Evolutionary conservation across 2,329 filamentous ascomycete species (phyloP).

Genomic region (Verruconis gallopava): DNA sequence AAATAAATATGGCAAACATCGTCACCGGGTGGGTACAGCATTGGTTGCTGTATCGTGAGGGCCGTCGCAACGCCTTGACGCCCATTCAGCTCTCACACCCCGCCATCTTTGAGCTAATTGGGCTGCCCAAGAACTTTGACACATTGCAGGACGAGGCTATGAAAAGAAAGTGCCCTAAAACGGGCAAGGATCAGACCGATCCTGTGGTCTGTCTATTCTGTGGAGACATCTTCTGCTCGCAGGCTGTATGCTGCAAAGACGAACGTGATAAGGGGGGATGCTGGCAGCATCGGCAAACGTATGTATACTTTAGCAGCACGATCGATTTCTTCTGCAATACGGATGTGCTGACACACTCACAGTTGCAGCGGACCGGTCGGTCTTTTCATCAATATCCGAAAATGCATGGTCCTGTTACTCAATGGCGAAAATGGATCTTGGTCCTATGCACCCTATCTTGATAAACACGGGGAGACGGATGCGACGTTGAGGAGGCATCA

Average conservation of each 20-base stretch:
- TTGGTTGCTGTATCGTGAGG: constrained; percentile 27
- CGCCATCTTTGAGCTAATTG: constrained; percentile 85
- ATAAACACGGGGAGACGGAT: constrained; percentile 91
- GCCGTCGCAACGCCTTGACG: constrained; percentile 13
- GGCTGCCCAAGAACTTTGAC: constrained; percentile 84
- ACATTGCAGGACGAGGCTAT: constrained; percentile 86
- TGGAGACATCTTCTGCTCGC: constrained; percentile 91
- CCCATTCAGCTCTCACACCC: constrained; percentile 56
- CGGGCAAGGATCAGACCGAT: constrained; percentile 81
- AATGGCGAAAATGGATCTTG: constrained; percentile 74
- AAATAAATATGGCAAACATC: constrained; percentile 32
- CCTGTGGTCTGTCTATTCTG: constrained; percentile 89
- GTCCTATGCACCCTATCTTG: constrained; percentile 80
- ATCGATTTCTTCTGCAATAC: background rate
- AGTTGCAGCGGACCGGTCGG: constrained; percentile 84
- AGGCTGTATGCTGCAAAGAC: constrained; percentile 80
- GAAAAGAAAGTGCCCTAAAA: constrained; percentile 69
- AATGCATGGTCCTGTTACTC: constrained; percentile 82
- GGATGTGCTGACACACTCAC: constrained; percentile 5
- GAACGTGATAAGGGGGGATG: constrained; percentile 58
- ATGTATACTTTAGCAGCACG: constrained; percentile 36
- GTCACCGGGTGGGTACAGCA: constrained; percentile 64
- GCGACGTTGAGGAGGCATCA: constrained; percentile 74
- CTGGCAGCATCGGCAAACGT: constrained; percentile 82
- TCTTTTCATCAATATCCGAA: constrained; percentile 93